Percentiles rank a stretch among this genome's conserved stretches.
phyloP scores from a whole-genome alignment of 1,284 basidiomycete genomes.

The Leccinum huronense region DNA sequence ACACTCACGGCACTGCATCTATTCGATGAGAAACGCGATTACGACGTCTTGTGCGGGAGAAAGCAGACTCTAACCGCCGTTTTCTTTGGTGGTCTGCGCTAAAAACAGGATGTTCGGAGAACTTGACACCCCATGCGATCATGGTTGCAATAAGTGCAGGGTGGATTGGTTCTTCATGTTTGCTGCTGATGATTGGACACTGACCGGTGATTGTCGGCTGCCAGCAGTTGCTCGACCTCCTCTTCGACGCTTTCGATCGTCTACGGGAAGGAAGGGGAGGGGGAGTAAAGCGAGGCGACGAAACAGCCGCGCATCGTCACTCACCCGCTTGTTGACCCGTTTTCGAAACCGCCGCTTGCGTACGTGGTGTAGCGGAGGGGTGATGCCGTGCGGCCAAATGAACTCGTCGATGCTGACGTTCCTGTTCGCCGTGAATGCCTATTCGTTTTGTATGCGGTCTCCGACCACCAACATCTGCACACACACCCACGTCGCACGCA shows the following conservation, averaged over 20 bases:
- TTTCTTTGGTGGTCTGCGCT: constrained; percentile 72
- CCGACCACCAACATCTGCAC: constrained; percentile 84
- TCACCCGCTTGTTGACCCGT: constrained; percentile 76
- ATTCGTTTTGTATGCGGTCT: constrained; percentile 72
- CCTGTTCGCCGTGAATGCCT: constrained; percentile 53
- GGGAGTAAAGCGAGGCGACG: constrained; percentile 6
- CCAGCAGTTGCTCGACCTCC: constrained; percentile 89
- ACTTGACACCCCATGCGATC: constrained; percentile 91
- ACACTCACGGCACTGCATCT: constrained; percentile 75
- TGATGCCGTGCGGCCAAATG: constrained; percentile 96
- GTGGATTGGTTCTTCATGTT: constrained; percentile 48
- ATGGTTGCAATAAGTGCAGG: constrained; percentile 82
- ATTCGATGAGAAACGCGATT: constrained; percentile 72
- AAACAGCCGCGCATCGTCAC: constrained; percentile 23
- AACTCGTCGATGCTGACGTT: constrained; percentile 93
- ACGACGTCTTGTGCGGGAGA: constrained; percentile 79
- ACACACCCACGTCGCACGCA: constrained; percentile 13
- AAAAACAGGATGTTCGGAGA: constrained; percentile 83
- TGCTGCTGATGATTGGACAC: constrained; percentile 22
- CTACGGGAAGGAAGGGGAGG: constrained; percentile 35
- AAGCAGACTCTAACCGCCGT: constrained; percentile 69
- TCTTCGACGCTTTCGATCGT: constrained; percentile 98
- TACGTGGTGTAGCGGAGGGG: constrained; percentile 89
- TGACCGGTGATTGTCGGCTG: constrained; percentile 67
- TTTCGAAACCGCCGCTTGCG: constrained; percentile 94